Evolutionary conservation across 805 yeast genomes (phyloP), one percentile per base, ranked within the genome.

Genomic region (Pichia kluyveri): DNA sequence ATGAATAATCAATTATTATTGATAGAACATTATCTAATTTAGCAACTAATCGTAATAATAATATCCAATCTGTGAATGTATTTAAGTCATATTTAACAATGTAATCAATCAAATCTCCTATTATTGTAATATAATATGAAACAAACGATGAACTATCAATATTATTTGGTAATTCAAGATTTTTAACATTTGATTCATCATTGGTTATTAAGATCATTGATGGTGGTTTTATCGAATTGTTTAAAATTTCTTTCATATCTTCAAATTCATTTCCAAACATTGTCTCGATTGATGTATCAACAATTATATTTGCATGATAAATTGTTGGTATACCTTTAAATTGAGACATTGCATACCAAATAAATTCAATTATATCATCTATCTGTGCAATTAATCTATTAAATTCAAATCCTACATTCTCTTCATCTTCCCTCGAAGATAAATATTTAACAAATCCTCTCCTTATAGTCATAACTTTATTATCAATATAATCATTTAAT

Each of bases 101-200:
- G 54, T 76, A 83, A 53, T 83, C 90, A 43, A 79, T 72, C 30
- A 83, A 57, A 52, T 83, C 89, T 44, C 84, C 87, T 43, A 86
- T 76, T 2, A 85, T 70, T 39, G 73, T 71, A 26, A 86, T 66
- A 17, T 83, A 62, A 54, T 82, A 83, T 45, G 79, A 79, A 0
- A 75, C 69, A 60, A 83, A 90, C 0, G 86, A 86, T 8, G 46
- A 40, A 12, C 38, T 42, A 7, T 38, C 28, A 14, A 52, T 40
- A 37, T 50, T 44, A 17, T 10, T 15, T 3, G 55, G 51, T 19
- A 52, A 27, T n/a, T 10, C n/a, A 5, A 47, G 8, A 14, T 34
- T n/a, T 3, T 15, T 30, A 8, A 11, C n/a, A 7, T 28, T 39
- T 2, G 23, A 6, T 12, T 28, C 6, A 14, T 42, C 45, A 4